Percentiles rank a stretch among this genome's conserved stretches.
Evolutionary conservation across 768 basidiomycete species (phyloP).

Genomic region (Serendipita vermifera): DNA sequence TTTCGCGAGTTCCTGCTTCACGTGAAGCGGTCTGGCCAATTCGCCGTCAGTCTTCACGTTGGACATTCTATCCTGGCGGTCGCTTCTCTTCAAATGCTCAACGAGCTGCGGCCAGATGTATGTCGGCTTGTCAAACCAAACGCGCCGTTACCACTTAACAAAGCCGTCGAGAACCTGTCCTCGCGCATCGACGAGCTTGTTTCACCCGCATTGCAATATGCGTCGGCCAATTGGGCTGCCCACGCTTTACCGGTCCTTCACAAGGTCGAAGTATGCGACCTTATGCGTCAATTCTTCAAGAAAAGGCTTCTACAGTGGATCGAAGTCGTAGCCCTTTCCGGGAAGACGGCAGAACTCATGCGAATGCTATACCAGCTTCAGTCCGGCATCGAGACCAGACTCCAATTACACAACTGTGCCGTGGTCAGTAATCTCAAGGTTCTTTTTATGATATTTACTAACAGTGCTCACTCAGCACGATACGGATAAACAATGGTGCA

Average conservation of each 20-base stretch:
- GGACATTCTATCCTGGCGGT: background rate
- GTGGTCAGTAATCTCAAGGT: too few species aligned
- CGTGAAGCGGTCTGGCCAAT: background rate
- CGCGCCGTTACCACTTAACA: background rate
- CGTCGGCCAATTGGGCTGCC: background rate
- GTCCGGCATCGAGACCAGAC: too few species aligned
- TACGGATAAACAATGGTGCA: background rate
- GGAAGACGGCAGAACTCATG: too few species aligned
- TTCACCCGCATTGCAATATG: background rate
- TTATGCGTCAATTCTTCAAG: too few species aligned
- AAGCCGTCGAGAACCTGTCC: background rate
- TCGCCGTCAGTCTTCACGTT: background rate
- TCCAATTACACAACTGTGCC: too few species aligned
- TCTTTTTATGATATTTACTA: too few species aligned
- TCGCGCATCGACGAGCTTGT: background rate
- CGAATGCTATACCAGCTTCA: too few species aligned
- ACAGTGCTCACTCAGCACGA: background rate
- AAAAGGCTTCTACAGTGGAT: background rate
- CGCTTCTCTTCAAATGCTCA: background rate
- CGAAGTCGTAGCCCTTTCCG: too few species aligned
- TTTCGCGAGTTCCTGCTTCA: constrained; percentile 8
- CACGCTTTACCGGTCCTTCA: background rate
- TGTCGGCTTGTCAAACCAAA: background rate
- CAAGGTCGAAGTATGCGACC: too few species aligned
- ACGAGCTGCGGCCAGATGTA: background rate